Conservation (phyloP, 1,284 basidiomycete species). For the Tylopilus orsonianus region DNA sequence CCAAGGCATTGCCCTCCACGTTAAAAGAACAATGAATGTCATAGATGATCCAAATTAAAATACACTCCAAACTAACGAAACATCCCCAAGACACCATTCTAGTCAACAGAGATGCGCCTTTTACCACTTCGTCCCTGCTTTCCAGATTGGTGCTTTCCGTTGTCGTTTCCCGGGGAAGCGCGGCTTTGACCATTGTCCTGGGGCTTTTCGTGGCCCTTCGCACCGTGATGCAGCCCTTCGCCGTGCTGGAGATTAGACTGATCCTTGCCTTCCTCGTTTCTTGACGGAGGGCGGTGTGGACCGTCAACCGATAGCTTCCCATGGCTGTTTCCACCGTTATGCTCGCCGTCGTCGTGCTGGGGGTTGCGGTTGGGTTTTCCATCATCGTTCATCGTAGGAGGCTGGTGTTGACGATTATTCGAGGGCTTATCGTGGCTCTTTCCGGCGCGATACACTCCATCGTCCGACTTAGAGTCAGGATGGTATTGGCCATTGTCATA, state of each 20-base stretch:
- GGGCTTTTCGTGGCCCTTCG: not conserved
- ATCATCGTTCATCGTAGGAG: no score
- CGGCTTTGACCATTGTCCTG: constrained; percentile 11
- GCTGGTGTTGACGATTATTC: no score
- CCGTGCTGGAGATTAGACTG: no score
- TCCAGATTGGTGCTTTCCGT: constrained; percentile 10
- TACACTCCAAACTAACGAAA: constrained; percentile 2
- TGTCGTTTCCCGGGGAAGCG: constrained; percentile 1
- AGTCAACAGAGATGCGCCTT: not conserved
- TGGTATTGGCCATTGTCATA: constrained; percentile 15
- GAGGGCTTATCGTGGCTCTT: not conserved
- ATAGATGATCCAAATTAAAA: constrained; percentile 9
- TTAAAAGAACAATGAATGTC: constrained; percentile 11
- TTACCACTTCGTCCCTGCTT: constrained; percentile 1
- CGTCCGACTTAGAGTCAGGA: constrained; percentile 3
- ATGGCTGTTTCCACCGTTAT: no score
- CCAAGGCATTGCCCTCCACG: not conserved
- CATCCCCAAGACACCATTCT: not conserved
- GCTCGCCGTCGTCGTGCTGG: constrained; percentile 11
- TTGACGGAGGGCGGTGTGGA: constrained; percentile 4
- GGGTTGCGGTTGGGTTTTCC: no score
- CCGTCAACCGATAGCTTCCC: constrained; percentile 1
- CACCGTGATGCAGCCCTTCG: no score
- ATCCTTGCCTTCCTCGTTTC: no score
- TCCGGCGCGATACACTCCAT: constrained; percentile 8